Conservation (phyloP, 139 green algal species). For the Eudorina sp. region DNA sequence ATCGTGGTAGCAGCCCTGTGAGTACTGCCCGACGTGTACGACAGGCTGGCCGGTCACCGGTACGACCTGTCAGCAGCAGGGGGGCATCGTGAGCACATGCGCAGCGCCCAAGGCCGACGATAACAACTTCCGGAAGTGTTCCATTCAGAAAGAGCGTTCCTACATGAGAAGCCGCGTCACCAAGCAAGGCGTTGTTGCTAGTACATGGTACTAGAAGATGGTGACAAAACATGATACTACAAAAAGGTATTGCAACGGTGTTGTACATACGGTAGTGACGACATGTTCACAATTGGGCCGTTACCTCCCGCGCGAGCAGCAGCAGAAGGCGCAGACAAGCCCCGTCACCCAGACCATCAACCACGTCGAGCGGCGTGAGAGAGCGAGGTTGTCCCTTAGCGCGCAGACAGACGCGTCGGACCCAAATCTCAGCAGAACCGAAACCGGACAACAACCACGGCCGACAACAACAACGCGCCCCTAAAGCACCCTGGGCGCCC, state of each 20-base stretch:
- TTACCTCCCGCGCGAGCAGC: no score
- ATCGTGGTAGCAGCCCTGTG: slow-evolving; percentile 9
- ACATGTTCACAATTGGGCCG: no score
- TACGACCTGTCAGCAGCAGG: no score
- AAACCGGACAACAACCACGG: neutral
- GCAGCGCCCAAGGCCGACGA: neutral
- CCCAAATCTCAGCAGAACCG: neutral
- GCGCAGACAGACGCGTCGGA: neutral
- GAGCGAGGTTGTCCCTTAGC: neutral
- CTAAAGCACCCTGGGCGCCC: no score
- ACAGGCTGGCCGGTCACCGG: neutral
- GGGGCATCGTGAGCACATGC: neutral
- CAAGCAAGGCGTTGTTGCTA: neutral
- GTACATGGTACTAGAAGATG: neutral
- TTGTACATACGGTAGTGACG: no score
- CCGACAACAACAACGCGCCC: neutral
- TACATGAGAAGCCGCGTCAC: neutral
- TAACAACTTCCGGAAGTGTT: no score
- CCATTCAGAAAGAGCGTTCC: neutral
- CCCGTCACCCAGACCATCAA: no score
- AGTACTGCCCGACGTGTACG: neutral
- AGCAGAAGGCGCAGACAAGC: no score
- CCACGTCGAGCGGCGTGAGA: no score
- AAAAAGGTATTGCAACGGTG: no score
- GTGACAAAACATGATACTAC: no score